Evolutionary conservation across 202 grass and related monocot genomes (phyloP), one percentile per base, ranked within the genome.

Genomic region (Zizania palustris): DNA sequence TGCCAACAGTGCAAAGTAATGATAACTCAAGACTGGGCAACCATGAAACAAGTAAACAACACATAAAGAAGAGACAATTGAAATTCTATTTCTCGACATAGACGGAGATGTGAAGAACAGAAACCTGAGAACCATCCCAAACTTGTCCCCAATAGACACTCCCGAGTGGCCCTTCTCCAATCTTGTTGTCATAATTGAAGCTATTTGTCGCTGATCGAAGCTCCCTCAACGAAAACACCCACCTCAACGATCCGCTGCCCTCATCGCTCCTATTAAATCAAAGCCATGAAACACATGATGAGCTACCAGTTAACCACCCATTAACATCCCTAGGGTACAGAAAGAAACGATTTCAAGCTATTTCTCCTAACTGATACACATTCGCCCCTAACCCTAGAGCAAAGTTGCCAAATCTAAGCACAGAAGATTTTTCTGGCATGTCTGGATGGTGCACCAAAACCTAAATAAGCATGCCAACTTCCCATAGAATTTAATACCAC

Each of bases 181-280:
- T 89, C 79, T 89, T 91, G 83, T 95, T 95, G 34, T 95, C 92
- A 37, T 91, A 95, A 71, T 95, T 91, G 80, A 95, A 95, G 76
- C 74, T 95, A 35, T 91, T 91, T 15, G 92, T 89, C 1, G 92
- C 88, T 0, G 88, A 91, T 12, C 75, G 88, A 55, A 95, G 82
- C 82, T 95, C 92, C 64, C 84, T 87, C 71, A 91, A 61, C 1
- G 92, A 87, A 80, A 95, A 91, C 1, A 91, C 83, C 92, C 86
- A 91, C 79, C 85, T 87, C 49, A 76, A 72, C 0, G 86, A 91
- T 68, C 80, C 67, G 16, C 40, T 83, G 1, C 83, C 39, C 11
- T 82, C 85, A 8, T 91, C 68, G 13, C 34, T 85, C 83, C 84
- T 86, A 74, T 55, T 33, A 82, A 71, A 69, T 4, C 45, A 73